Evolutionary conservation across 176 grass and related monocot species (phyloP).

Genomic region (Metroxylon sagu): DNA sequence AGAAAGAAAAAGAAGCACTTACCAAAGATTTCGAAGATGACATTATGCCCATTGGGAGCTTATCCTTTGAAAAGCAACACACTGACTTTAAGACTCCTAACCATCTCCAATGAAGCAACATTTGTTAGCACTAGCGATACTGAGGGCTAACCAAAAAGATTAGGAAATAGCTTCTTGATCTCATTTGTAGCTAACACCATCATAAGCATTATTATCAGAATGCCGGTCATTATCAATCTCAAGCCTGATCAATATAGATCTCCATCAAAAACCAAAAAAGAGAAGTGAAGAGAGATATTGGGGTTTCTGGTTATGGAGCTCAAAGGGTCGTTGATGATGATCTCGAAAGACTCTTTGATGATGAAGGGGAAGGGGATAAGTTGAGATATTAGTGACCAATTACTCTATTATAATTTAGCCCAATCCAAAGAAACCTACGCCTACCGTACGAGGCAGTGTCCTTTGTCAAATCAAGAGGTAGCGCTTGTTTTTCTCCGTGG

Average conservation of each 20-base stretch:
- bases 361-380: conserved; percentile 78
- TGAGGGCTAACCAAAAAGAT: conserved; percentile 73
- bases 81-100: conserved; percentile 49
- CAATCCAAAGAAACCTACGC: no score
- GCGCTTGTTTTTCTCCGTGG: no score
- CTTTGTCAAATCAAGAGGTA: no score
- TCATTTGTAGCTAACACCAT: conserved; percentile 38
- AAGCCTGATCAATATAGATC: no score
- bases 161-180: conserved; percentile 90
- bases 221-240: no score
- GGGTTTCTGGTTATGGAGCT: conserved; percentile 74
- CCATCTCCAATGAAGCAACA: conserved; percentile 7
- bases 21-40: conserved; percentile 96
- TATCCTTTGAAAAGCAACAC: conserved; percentile 85
- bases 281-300: conserved; percentile 15
- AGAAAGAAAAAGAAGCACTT: conserved; percentile 1
- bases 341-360: conserved; percentile 38
- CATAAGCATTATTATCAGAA: neutral
- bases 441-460: no score
- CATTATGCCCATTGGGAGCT: conserved; percentile 88
- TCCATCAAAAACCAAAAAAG: neutral
- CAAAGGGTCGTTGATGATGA: conserved; percentile 59
- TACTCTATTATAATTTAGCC: no score
- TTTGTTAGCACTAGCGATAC: conserved; percentile 43
- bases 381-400: no score